Evolutionary conservation across 2,329 filamentous ascomycete genomes (phyloP).

Genomic region (Cladorrhinum sp.): DNA sequence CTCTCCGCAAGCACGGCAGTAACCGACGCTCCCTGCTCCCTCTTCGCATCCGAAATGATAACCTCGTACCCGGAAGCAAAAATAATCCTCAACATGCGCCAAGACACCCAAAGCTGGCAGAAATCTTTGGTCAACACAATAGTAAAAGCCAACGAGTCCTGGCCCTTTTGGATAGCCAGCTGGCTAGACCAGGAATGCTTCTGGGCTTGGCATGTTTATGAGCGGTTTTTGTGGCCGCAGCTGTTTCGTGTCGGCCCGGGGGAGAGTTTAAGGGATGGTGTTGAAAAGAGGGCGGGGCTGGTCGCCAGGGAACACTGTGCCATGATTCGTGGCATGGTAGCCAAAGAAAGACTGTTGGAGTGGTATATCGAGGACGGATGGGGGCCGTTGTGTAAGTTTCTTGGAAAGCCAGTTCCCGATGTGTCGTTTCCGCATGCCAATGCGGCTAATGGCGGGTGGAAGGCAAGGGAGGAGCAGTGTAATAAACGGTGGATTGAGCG

Average conservation of each 20-base stretch:
- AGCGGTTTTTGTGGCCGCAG: slow-evolving; percentile 31
- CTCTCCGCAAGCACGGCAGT: slow-evolving; percentile 26
- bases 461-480: slow-evolving; percentile 26
- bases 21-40: slow-evolving; percentile 23
- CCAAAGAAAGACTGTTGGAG: slow-evolving; percentile 35
- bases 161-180: slow-evolving; percentile 31
- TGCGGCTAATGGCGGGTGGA: slow-evolving; percentile 26
- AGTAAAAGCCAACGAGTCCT: slow-evolving; percentile 26
- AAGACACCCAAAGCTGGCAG: slow-evolving; percentile 43
- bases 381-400: slow-evolving; percentile 40
- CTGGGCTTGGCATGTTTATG: slow-evolving; percentile 33
- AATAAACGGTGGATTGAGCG: slow-evolving; percentile 27
- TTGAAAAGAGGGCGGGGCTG: slow-evolving; percentile 31
- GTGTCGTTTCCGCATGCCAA: slow-evolving; percentile 37
- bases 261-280: slow-evolving; percentile 27
- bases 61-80: slow-evolving; percentile 31
- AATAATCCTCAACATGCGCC: slow-evolving; percentile 31
- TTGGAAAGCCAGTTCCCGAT: slow-evolving; percentile 35
- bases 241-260: slow-evolving; percentile 32
- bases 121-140: slow-evolving; percentile 31
- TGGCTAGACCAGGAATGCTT: slow-evolving; percentile 32
- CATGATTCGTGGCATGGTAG: slow-evolving; percentile 36
- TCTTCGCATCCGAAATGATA: slow-evolving; percentile 43
- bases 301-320: slow-evolving; percentile 31
- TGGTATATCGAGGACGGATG: slow-evolving; percentile 40